Evolutionary conservation across 306 rosid genomes (phyloP), one percentile per base, ranked within the genome.

Genomic region (Inga leiocalycina): DNA sequence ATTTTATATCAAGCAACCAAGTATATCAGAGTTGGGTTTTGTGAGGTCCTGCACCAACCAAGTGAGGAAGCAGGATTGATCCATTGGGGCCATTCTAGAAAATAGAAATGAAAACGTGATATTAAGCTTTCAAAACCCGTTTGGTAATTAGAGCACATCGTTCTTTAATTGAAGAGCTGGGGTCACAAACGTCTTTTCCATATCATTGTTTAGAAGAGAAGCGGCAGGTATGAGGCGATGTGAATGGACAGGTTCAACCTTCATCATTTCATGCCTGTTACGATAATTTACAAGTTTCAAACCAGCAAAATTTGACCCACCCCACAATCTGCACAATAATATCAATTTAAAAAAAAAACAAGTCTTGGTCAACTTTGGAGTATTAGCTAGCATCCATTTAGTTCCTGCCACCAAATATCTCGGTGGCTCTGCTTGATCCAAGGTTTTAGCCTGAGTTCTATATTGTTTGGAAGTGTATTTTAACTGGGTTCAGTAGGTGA

Each of bases 31-130:
- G 43, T 10, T 52, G 59, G 48, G 44, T 48, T 54, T 37, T 0
- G 81, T 65, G 80, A 83, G 78, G 70, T 59, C 76, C 30, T 27
- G 30, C 30, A 27, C 30, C 30, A 27, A 27, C 30, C 30, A 27
- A 27, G 20, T 16, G 45, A 30, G 71, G 32, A 68, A 83, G 61
- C 78, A 71, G 83, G 75, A 80, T 71, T 76, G 80, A 46, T 71
- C 51, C 34, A 16, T 14, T 52, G 34, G 14, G 66, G 67, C 37
- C 65, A 56, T 51, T 74, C 35, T 27, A 27, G 30, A 27, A 27
- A 27, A 27, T n/a, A 20, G 45, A 71, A 56, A 56, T n/a, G 19
- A 39, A 69, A 83, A 56, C 5, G 78, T 14, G 48, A 66, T 39
- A 54, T 22, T 27, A 27, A 27, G 30, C 30, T 27, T 27, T 27